Evolutionary conservation across 371 early-diverging fungal species (phyloP), one percentile per base, ranked within the genome.

Genomic region (Scutellospora calospora): DNA sequence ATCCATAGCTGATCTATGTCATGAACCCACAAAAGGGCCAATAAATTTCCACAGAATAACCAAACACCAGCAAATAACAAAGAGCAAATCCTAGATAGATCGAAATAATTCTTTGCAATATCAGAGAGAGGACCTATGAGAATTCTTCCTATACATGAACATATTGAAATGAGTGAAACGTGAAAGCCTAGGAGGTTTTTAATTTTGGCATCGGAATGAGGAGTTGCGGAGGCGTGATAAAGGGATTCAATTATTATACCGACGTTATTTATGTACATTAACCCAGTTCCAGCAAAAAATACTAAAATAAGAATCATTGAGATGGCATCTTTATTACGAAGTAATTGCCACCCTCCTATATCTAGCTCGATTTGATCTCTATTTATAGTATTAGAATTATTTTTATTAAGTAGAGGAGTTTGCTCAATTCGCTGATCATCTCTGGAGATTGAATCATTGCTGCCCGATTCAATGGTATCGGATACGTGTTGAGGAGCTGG

Each of bases 231-330:
- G 16, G 31, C 29, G 11, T n/a, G 68, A 52, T 82, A 87, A 68
- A 84, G 80, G 52, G 82, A 83, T 18, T 84, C 83, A 38, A 87
- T 82, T 25, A 88, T 73, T 29, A 77, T 82, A 16, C 88, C 87
- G 16, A 86, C 84, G 78, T 86, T 89, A 83, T 90, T 88, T 49
- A 91, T 87, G 75, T 88, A 88, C 89, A 90, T 90, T 54, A 91
- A 82, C 12, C 89, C 89, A 25, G 88, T 81, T 8, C 87, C 87
- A 45, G 82, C 82, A n/a, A 87, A 27, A 38, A 83, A 72, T 22
- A 87, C 31, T 0, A 86, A 52, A 33, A 81, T 75, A 22, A 84
- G 11, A 55, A 82, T 63, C 51, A 87, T 57, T 77, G 83, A 45
- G 55, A 79, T 81, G 9, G 87, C 86, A 16, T 81, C 80, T 5